phyloP scores from a whole-genome alignment of 2,329 filamentous ascomycete species.

The Immersiporthe knoxdaviesiana region DNA sequence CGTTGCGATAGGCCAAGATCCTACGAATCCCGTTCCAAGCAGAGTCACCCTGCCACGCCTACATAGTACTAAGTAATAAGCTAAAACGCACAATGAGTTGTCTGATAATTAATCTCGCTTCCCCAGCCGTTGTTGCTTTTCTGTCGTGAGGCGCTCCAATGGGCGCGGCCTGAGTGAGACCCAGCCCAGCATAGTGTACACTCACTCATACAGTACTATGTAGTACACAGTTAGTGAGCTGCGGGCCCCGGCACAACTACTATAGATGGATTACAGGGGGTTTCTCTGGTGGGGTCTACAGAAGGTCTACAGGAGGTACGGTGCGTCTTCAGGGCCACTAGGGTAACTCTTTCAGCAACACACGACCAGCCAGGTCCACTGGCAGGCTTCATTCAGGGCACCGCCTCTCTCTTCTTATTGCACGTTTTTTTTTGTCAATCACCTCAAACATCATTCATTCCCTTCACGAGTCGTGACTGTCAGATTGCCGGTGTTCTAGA shows the following conservation, averaged over 20 bases:
- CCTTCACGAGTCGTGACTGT: background rate
- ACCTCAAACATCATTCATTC: background rate
- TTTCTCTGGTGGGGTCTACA: background rate
- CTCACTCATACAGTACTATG: too few relatives aligned
- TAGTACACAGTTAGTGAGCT: too few relatives aligned
- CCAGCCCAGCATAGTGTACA: background rate
- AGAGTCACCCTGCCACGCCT: background rate
- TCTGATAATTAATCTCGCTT: slow-evolving; percentile 7
- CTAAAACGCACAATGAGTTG: background rate
- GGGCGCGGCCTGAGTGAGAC: background rate
- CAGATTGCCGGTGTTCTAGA: background rate
- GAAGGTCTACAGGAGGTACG: background rate
- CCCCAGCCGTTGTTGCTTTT: background rate
- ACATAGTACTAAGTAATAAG: too few relatives aligned
- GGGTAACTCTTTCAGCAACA: too few relatives aligned
- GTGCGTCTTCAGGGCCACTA: too few relatives aligned
- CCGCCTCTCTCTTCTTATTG: background rate
- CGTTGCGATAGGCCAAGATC: background rate
- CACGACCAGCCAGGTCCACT: background rate
- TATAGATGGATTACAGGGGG: too few relatives aligned
- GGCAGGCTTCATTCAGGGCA: background rate
- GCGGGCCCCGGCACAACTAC: background rate
- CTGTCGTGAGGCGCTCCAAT: background rate
- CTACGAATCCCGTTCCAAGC: background rate
- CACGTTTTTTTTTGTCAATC: background rate